Evolutionary conservation across 768 basidiomycete genomes (phyloP).

Genomic region (Dacryopinax spathularia): DNA sequence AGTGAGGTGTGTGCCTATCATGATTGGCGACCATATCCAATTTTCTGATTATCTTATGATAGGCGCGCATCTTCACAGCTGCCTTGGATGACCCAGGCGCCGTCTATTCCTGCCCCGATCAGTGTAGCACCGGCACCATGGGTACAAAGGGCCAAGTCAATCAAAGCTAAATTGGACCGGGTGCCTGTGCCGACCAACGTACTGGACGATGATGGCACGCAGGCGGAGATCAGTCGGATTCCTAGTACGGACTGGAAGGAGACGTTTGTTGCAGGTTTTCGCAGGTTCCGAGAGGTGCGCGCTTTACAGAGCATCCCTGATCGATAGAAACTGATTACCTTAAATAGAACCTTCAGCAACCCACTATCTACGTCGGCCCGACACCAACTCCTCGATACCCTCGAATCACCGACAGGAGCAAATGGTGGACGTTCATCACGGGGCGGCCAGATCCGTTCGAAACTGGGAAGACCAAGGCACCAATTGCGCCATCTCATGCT

Average conservation of each 20-base stretch:
- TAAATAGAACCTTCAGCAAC: conserved; percentile 50
- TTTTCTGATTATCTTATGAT: not conserved
- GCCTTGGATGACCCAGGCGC: conserved; percentile 39
- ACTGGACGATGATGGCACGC: conserved; percentile 17
- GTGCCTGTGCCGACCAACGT: conserved; percentile 11
- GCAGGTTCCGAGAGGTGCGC: conserved; percentile 50
- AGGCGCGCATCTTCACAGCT: conserved; percentile 59
- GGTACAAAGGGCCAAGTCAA: conserved; percentile 55
- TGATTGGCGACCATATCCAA: not conserved
- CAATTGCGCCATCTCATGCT: not conserved
- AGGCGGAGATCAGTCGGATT: conserved; percentile 24
- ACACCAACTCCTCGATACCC: conserved; percentile 14
- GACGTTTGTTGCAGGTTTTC: conserved; percentile 43
- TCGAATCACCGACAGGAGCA: conserved; percentile 47
- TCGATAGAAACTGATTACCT: conserved; percentile 7
- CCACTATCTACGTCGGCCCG: conserved; percentile 35
- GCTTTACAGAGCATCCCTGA: not conserved
- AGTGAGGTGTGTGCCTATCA: conserved; percentile 42
- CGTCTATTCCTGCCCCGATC: not conserved
- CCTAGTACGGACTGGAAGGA: conserved; percentile 57
- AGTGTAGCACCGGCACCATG: conserved; percentile 15
- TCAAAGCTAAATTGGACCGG: conserved; percentile 14
- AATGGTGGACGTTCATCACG: conserved; percentile 66
- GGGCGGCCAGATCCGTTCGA: conserved; percentile 42
- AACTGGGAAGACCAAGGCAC: not conserved